Base-by-base conservation (phyloP, 164 flowering plant species). In the Echeveria elegans region DNA sequence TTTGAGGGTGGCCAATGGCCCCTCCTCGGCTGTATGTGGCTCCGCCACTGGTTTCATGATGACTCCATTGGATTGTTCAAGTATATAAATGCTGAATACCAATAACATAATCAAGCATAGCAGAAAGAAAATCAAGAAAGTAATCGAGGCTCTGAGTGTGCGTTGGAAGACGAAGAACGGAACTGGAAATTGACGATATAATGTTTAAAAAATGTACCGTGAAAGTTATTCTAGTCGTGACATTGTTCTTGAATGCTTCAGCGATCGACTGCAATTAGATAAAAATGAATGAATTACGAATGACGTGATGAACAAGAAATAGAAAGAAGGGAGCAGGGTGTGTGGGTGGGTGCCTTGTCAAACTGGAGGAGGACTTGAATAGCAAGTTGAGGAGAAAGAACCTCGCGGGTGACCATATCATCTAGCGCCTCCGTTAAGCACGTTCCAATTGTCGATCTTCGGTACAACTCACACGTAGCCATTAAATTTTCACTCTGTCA, bases 341-440 rank as follows among this genome's bases (percentile, higher is more conserved):
- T n/a, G n/a, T n/a, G n/a, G n/a, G n/a, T n/a, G n/a, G n/a, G 2
- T 30, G 88, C 99, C 94, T 89, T 89, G 72, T 94, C 99, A 68
- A 94, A 91, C 73, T 94, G 96, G 68, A 94, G 84, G 26, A 94
- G 97, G 68, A 89, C 96, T 76, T 87, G 94, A 64, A 94, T 87
- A 31, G 99, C 99, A n/a, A 88, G 86, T 70, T 94, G 89, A 0
- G 99, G 96, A 69, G 81, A 83, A 59, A 91, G 96, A 34, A 87
- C 75, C 10, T 92, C 93, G 43, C 45, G 82, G 5, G 79, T 75
- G 36, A 94, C 99, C 97, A 94, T 88, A 81, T 94, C 96, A 65
- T 94, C 99, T 70, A 94, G 64, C 6, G 97, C 88, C 72, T 94
- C 99, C n/a, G 93, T 94, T 81, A 94, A 75, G 67, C 97, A 91